Evolutionary conservation across 352 stramenopile species (phyloP).

Genomic region (Phytophthora ramorum): DNA sequence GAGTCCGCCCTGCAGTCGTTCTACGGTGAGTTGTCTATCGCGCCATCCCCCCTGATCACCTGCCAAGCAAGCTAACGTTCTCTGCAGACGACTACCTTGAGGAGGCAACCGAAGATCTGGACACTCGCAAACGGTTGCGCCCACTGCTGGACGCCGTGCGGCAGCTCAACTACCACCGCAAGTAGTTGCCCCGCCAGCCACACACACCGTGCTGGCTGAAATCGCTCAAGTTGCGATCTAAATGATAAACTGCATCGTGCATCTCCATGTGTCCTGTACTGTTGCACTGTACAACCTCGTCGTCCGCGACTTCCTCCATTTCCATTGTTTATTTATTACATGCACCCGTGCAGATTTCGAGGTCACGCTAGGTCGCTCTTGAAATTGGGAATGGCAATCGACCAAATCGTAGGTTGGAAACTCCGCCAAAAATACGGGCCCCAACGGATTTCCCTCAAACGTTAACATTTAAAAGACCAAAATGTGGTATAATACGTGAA

Average conservation of each 20-base stretch:
- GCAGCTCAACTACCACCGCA: constrained; percentile 32
- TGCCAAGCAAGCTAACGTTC: neutral
- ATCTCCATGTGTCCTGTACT: neutral
- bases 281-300: constrained; percentile 9
- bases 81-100: constrained; percentile 75
- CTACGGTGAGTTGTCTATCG: constrained; percentile 44
- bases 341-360: too few relatives aligned
- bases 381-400: too few relatives aligned
- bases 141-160: constrained; percentile 73
- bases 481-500: too few relatives aligned
- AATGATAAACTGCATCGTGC: neutral
- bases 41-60: neutral
- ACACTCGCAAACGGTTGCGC: constrained; percentile 75
- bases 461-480: too few relatives aligned
- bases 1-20: constrained; percentile 59
- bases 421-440: too few relatives aligned
- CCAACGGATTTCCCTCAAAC: too few relatives aligned
- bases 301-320: too few relatives aligned
- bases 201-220: too few relatives aligned
- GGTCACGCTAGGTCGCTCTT: too few relatives aligned
- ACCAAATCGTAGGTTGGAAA: too few relatives aligned
- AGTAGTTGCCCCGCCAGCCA: neutral
- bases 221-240: neutral
- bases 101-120: constrained; percentile 60
- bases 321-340: too few relatives aligned